Percentiles rank a stretch among this genome's conserved stretches.
These are phyloP conservation scores for Stachybotrys elegans DNA, from an alignment of 2,329 filamentous ascomycete species.

Conservation along the genomic window DNA sequence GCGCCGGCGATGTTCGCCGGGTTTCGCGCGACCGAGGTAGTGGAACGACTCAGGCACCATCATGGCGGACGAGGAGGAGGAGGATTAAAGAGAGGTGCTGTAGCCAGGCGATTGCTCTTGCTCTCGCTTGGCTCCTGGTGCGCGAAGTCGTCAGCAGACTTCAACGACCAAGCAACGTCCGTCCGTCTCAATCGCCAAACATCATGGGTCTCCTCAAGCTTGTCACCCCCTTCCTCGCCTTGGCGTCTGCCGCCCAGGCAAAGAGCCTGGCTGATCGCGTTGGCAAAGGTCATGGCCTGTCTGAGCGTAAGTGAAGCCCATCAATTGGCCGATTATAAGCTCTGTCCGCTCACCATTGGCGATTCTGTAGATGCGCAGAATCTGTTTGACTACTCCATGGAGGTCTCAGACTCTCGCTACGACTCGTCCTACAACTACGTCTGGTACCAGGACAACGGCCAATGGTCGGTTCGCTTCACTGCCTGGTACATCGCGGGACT, in stretches of 20 bases:
- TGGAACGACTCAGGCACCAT: neutral
- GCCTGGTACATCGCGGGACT: conserved; percentile 35
- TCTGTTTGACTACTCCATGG: conserved; percentile 34
- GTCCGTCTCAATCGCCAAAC: conserved; percentile 6
- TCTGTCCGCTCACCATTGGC: neutral
- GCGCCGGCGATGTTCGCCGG: conserved; percentile 1
- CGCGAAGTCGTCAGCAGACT: no score
- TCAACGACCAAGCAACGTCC: neutral
- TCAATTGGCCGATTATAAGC: neutral
- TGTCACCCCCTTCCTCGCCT: conserved; percentile 6
- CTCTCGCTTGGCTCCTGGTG: no score
- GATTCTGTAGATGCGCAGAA: conserved; percentile 24
- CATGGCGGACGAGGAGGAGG: neutral
- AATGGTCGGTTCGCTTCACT: conserved; percentile 37
- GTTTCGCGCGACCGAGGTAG: neutral
- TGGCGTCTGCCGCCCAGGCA: conserved; percentile 6
- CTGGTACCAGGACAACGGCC: conserved; percentile 34
- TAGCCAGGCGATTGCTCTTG: neutral
- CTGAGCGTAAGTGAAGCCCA: neutral
- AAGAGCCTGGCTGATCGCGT: conserved; percentile 4
- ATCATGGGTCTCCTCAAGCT: conserved; percentile 10
- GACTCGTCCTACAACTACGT: conserved; percentile 37
- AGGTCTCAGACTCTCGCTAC: conserved; percentile 30
- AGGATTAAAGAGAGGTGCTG: neutral
- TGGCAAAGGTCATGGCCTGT: neutral